Conservation (phyloP, 2,329 filamentous ascomycete genomes). For the Hypoxylon sp. region DNA sequence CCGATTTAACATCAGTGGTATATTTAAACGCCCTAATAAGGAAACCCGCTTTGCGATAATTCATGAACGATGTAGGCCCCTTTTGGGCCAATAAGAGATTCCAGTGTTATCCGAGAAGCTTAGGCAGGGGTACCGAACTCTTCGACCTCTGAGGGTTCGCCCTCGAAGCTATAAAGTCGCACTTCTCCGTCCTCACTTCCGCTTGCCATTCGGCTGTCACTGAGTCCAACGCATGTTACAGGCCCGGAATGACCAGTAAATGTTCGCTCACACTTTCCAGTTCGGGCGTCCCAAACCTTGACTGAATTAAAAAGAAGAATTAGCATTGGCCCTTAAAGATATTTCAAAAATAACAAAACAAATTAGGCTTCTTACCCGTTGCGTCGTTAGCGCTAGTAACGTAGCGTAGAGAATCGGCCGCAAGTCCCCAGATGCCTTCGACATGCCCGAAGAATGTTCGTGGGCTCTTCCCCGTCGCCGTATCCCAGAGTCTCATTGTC, state of each 20-base stretch:
- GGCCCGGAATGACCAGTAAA: slow-evolving; percentile 92
- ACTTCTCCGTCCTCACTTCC: slow-evolving; percentile 96
- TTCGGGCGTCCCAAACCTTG: slow-evolving; percentile 93
- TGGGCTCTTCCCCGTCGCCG: slow-evolving; percentile 82
- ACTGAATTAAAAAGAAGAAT: slow-evolving; percentile 66
- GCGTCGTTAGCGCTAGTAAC: slow-evolving; percentile 93
- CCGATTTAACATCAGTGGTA: slow-evolving; percentile 37
- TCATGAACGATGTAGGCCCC: slow-evolving; percentile 30
- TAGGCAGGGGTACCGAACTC: slow-evolving; percentile 67
- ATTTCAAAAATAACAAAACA: not conserved
- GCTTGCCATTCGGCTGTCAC: slow-evolving; percentile 89
- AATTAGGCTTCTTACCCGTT: slow-evolving; percentile 55
- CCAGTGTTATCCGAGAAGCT: slow-evolving; percentile 20
- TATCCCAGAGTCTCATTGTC: slow-evolving; percentile 94
- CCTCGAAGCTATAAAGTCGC: slow-evolving; percentile 83
- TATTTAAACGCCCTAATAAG: slow-evolving; percentile 37
- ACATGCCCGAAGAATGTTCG: slow-evolving; percentile 97
- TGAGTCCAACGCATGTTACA: slow-evolving; percentile 92
- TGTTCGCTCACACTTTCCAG: slow-evolving; percentile 91
- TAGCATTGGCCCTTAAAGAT: slow-evolving; percentile 5
- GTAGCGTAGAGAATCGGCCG: slow-evolving; percentile 87
- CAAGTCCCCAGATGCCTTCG: slow-evolving; percentile 94
- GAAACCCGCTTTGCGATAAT: slow-evolving; percentile 25
- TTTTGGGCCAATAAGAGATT: not conserved
- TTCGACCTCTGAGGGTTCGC: slow-evolving; percentile 60